phyloP scores from a whole-genome alignment of 163 green algal genomes.

The Scenedesmus sp. region DNA sequence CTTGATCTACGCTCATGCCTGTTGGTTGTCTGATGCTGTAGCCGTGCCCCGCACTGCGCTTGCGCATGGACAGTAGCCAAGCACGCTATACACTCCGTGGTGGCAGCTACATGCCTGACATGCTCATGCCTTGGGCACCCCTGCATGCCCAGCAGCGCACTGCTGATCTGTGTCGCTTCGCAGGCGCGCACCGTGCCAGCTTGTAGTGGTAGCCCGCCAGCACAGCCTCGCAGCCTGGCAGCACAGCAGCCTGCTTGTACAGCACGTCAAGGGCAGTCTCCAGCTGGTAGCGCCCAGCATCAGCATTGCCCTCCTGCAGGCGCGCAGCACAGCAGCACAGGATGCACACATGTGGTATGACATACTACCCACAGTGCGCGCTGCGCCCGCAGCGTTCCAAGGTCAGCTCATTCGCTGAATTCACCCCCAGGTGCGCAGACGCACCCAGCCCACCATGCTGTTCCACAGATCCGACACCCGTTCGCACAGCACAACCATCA shows the following conservation, averaged over 20 bases:
- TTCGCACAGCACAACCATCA: no score
- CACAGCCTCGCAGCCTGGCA: conserved; percentile 8
- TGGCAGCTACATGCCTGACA: no score
- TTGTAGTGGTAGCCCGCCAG: conserved; percentile 48
- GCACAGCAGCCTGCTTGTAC: background rate
- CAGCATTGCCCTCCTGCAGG: conserved; percentile 42
- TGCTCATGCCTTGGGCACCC: no score
- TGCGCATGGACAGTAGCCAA: no score
- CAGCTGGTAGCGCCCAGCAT: conserved; percentile 57
- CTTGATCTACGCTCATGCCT: no score
- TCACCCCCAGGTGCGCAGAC: no score
- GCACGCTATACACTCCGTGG: no score
- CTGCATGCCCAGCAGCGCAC: no score
- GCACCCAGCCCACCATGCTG: no score
- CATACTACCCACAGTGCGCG: background rate
- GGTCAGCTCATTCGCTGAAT: background rate
- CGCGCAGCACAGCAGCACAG: background rate
- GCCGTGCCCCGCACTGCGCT: no score
- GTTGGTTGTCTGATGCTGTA: no score
- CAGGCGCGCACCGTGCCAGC: conserved; percentile 30
- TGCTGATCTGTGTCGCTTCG: background rate
- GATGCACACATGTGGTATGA: background rate
- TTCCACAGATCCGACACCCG: no score
- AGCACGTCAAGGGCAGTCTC: conserved; percentile 51
- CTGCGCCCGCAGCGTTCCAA: background rate